Evolutionary conservation across 768 basidiomycete genomes (phyloP), one percentile per base, ranked within the genome.

Genomic region (Boletus rufocinnamomeus): DNA sequence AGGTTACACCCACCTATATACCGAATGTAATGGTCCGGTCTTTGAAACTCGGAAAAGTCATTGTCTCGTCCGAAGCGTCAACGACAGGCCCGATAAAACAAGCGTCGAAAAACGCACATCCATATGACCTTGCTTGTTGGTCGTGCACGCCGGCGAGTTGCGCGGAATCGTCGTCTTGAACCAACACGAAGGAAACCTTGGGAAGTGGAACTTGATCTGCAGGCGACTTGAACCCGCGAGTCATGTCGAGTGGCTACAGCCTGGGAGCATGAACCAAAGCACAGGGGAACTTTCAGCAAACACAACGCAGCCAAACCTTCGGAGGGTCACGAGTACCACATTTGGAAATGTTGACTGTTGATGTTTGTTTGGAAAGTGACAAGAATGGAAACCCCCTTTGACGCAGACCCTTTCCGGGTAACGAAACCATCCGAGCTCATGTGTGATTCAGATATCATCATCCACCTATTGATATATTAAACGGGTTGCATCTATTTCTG

Each of bases 21-120:
- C 44, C 93, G 86, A 68, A 96, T 91, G 70, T 97, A 97, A 67
- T 92, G 84, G 54, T 93, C 90, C 10, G 93, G 91, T 59, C 86
- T 76, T 60, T 75, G 74, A 67, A 93, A 95, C 40, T 89, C 84
- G 13, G 84, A 82, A 66, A 84, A 84, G 64, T 90, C 86, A 58
- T 84, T 83, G 65, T 83, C 82, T 79, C 79, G n/a, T 25, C 34
- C 76, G 54, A 75, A 51, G 30, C 16, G 58, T 66, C 25, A 63
- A 21, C 40, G 52, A 40, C 10, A 55, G 13, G 54, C 10, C 23
- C 13, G 25, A 34, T 25, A 23, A 47, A 66, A 32, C 43, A 28
- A 41, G 43, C 1, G 23, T n/a, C 30, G 50, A 44, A 35, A 25
- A 16, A 80, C 88, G 64, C 64, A 91, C 91, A 92, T 58, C 91